Evolutionary conservation across 2,329 filamentous ascomycete genomes (phyloP).

Genomic region (Hymenoscyphus occultus): DNA sequence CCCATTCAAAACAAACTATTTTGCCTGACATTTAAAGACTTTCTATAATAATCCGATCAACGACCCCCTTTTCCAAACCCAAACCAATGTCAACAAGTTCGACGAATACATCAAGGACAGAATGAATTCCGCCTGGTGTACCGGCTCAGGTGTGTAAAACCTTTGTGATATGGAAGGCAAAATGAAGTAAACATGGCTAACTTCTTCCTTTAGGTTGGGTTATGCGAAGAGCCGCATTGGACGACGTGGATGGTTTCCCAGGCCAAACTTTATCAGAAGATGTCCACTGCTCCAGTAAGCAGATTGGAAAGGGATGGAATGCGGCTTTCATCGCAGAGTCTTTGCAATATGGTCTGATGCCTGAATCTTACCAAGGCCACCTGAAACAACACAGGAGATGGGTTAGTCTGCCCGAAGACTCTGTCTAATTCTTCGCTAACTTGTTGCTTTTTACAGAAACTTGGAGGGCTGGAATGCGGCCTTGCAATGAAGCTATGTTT

Average conservation of each 20-base stretch:
- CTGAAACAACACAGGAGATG: constrained; percentile 56
- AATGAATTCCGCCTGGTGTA: constrained; percentile 57
- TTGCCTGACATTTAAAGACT: constrained; percentile 34
- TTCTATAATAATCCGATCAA: constrained; percentile 61
- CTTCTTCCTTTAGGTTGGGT: constrained; percentile 46
- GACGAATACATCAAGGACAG: constrained; percentile 46
- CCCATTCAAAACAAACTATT: too few species aligned
- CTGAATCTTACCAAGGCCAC: constrained; percentile 54
- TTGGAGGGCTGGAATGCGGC: constrained; percentile 48
- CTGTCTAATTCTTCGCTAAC: too few species aligned
- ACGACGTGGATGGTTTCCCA: constrained; percentile 60
- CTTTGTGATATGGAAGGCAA: too few species aligned
- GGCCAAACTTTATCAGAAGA: constrained; percentile 60
- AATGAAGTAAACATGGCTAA: too few species aligned
- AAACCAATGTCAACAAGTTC: constrained; percentile 58
- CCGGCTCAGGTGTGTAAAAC: constrained; percentile 45
- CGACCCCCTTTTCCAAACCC: constrained; percentile 54
- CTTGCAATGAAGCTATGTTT: constrained; percentile 34
- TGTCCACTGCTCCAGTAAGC: constrained; percentile 54
- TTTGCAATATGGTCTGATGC: constrained; percentile 58
- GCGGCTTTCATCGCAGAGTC: constrained; percentile 59
- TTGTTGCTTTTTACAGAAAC: constrained; percentile 27
- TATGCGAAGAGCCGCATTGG: constrained; percentile 56
- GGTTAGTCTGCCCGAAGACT: constrained; percentile 50
- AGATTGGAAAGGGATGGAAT: constrained; percentile 60